phyloP scores from a whole-genome alignment of 2,329 filamentous ascomycete genomes.

The Sphaerulina musiva region DNA sequence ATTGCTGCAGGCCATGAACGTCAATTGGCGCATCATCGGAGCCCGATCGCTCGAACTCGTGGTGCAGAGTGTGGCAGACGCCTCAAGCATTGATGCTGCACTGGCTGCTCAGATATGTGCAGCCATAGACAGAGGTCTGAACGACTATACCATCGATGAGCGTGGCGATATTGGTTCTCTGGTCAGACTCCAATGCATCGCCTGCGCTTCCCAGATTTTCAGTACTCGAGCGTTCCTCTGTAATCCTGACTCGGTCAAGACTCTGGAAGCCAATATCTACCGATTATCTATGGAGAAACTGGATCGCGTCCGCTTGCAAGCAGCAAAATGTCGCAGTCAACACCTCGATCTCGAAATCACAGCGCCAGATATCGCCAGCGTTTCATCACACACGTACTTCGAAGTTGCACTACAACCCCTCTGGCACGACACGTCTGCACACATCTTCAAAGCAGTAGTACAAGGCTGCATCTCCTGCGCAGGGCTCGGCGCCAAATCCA shows the following conservation, averaged over 20 bases:
- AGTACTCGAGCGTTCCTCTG: constrained; percentile 1
- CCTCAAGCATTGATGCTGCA: constrained; percentile 1
- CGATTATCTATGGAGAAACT: constrained; percentile 81
- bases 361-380: constrained; percentile 20
- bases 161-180: constrained; percentile 86
- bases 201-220: constrained; percentile 44
- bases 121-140: constrained; percentile 47
- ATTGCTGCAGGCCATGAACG: constrained; percentile 28
- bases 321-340: constrained; percentile 42
- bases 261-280: constrained; percentile 36
- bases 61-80: constrained; percentile 2
- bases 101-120: constrained; percentile 24
- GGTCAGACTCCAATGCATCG: constrained; percentile 72
- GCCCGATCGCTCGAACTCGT: constrained; percentile 36
- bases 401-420: constrained; percentile 18
- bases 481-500: constrained; percentile 68
- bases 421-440: constrained; percentile 12
- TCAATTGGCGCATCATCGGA: constrained; percentile 43
- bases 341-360: neutral
- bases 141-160: constrained; percentile 86
- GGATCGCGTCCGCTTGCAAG: constrained; percentile 70
- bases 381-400: constrained; percentile 26
- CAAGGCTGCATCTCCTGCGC: constrained; percentile 66
- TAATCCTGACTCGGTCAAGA: neutral
- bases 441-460: constrained; percentile 47